Evolutionary conservation across 345 rosid species (phyloP), one percentile per base, ranked within the genome.

Genomic region (Sisymbrium irio): DNA sequence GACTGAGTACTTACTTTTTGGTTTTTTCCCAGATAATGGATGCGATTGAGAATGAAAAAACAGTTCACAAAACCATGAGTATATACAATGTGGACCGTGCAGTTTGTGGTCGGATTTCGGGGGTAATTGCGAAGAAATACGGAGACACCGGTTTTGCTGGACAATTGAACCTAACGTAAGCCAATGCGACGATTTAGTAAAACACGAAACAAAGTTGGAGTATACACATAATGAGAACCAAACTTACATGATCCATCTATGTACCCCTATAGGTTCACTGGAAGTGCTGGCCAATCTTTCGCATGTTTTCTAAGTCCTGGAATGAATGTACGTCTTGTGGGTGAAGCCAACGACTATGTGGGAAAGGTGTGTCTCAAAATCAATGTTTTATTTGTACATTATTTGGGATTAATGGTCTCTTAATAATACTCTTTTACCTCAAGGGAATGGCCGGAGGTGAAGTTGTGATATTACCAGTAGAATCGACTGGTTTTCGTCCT

Each of bases 391-490:
- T 13, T 56, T 57, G 1, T 14, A n/a, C 11, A 45, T 1, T 10
- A 9, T 44, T 37, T 36, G 12, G 19, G 57, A 18, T 15, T 0
- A 41, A 22, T 50, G 18, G 46, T 49, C 47, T 70, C 62, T 12
- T 17, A 35, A 2, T 4, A 39, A 27, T 17, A 19, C 35, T 20
- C n/a, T 61, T 44, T 10, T 32, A 54, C 15, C 47, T 41, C 41
- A 44, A 95, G 99, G 97, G 99, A 70, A 95, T 95, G 93, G 99
- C 99, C 5, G 97, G 97, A 60, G 97, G 99, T 76, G 99, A 92
- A 82, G 63, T 95, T 83, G 94, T 88, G 35, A 89, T 95, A 71
- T 83, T 82, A 56, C 97, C 99, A 30, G 88, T 82, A 40, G 93
- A 92, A 63, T 68, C 81, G 36, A 80, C 85, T 30, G 99, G 99